Conservation (phyloP, 257 asterid species). For the Solanum chaucha region DNA sequence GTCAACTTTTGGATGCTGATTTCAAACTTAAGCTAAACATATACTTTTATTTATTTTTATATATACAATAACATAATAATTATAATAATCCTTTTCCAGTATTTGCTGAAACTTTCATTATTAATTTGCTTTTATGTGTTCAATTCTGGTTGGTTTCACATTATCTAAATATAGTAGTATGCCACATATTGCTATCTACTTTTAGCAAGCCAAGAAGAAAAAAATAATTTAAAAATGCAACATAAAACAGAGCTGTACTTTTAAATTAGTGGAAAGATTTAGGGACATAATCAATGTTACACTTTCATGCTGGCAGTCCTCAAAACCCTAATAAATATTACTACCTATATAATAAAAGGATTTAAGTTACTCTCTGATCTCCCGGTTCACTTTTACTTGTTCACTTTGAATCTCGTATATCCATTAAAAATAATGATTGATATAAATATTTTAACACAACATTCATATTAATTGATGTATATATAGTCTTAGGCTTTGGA, state of each 20-base stretch:
- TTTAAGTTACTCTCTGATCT: neutral
- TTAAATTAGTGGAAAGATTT: neutral
- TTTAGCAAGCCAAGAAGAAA: neutral
- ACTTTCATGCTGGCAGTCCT: neutral
- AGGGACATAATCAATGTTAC: neutral
- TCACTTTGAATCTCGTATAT: fast-evolving
- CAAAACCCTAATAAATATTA: neutral
- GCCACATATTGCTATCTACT: neutral
- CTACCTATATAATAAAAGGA: neutral
- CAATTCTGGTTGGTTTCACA: neutral
- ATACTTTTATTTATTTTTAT: neutral
- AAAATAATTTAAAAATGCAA: neutral
- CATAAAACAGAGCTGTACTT: neutral
- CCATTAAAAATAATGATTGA: neutral
- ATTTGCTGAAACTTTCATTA: neutral
- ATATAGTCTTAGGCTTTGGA: neutral
- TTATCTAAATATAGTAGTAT: neutral
- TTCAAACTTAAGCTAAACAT: neutral
- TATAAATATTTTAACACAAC: too few relatives aligned
- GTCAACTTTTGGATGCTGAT: neutral
- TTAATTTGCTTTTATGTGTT: neutral
- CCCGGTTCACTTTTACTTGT: neutral
- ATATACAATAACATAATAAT: neutral
- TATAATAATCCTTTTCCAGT: neutral
- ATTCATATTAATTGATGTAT: too few relatives aligned